Conservation (phyloP, 306 rosid genomes). For the Quercus agrifolia region DNA sequence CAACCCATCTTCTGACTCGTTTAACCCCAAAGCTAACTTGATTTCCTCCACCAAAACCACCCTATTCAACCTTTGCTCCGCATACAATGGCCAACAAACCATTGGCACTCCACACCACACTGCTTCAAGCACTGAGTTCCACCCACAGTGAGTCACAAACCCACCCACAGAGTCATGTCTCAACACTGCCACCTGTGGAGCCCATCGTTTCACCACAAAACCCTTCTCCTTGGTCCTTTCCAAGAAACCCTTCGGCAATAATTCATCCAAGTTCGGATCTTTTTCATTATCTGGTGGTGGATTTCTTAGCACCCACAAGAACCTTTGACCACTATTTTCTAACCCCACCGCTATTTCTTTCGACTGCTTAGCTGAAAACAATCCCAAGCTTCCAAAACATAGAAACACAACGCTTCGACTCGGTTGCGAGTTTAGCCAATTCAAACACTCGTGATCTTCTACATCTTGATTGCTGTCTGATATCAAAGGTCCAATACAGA, state of each 20-base stretch:
- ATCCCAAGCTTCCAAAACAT: no score
- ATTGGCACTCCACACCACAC: conserved; percentile 24
- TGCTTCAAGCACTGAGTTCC: conserved; percentile 37
- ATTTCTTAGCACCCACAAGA: conserved; percentile 3
- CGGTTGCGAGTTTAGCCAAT: background rate
- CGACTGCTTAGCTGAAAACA: no score
- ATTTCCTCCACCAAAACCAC: conserved; percentile 9
- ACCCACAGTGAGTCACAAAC: conserved; percentile 39
- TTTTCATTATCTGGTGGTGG: background rate
- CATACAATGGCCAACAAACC: conserved; percentile 37
- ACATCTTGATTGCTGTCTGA: background rate
- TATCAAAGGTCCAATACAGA: background rate
- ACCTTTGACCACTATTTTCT: background rate
- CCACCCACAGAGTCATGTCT: conserved; percentile 24
- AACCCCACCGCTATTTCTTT: background rate
- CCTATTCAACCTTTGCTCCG: conserved; percentile 31
- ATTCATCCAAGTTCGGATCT: background rate
- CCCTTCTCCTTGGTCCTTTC: background rate
- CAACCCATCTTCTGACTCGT: background rate
- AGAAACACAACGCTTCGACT: background rate
- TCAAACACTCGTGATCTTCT: background rate
- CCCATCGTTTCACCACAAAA: background rate
- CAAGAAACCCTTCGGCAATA: background rate
- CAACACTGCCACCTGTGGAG: conserved; percentile 16
- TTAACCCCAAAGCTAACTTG: conserved; percentile 7